Percentiles rank a stretch among this genome's conserved stretches.
These are phyloP conservation scores for Triticum timopheevii DNA, from an alignment of 176 grass and related monocot species.

Conservation along the genomic window DNA sequence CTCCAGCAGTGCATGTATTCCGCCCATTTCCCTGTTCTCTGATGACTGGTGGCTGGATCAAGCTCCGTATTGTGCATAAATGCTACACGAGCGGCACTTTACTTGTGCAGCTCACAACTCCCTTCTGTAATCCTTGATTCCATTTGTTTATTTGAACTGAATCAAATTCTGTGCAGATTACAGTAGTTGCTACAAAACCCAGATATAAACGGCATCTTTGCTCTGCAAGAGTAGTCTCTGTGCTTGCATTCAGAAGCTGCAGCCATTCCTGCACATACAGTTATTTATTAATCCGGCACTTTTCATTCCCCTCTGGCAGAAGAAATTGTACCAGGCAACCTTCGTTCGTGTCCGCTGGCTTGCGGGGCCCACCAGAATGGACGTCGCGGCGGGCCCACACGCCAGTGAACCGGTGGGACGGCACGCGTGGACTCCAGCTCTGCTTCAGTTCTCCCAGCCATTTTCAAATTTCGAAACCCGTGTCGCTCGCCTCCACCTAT, in stretches of 20 bases:
- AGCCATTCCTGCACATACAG: too few relatives aligned
- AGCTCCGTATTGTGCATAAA: constrained; percentile 2
- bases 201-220: neutral
- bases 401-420: constrained; percentile 15
- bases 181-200: neutral
- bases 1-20: neutral
- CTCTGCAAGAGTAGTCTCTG: neutral
- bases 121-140: neutral
- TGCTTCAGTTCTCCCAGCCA: constrained; percentile 23
- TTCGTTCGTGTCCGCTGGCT: too few relatives aligned
- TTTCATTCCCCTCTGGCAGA: constrained; percentile 15
- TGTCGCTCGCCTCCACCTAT: constrained; percentile 35
- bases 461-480: constrained; percentile 58
- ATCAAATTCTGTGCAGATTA: neutral
- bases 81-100: neutral
- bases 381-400: neutral
- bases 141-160: neutral
- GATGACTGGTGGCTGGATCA: neutral
- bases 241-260: neutral
- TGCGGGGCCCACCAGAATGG: neutral
- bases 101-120: constrained; percentile 4
- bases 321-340: neutral
- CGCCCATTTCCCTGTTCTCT: constrained; percentile 5
- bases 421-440: neutral
- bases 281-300: neutral